Base-by-base conservation (phyloP, 1,284 basidiomycete species). In the Ceratobasidium sp. region DNA sequence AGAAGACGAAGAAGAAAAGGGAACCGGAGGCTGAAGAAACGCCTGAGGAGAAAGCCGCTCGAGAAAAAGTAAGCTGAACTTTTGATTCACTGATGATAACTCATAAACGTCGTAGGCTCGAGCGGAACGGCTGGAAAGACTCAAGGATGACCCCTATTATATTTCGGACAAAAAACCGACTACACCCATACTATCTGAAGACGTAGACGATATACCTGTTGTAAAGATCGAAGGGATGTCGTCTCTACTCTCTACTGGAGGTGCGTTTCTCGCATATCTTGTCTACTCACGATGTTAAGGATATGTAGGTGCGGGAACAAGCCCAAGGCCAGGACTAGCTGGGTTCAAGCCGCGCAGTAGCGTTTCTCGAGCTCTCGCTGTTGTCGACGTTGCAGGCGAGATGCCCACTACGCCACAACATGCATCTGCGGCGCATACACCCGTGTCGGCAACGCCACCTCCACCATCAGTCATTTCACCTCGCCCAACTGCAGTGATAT, bases 121-220 rank as follows among this genome's bases (percentile, higher is more conserved):
- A 83, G 91, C 91, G 26, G 94, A 93, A 80, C 88, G 94, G 56
- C 84, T 91, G 68, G 94, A 93, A 79, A 90, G 92, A 81, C 87
- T 91, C 80, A 89, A 89, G 68, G 93, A 95, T 80, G 95, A 97
- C 83, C 96, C 96, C 10, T 97, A 95, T 85, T 97, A 97, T 83
- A 92, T 97, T 79, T 88, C 90, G 52, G 93, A 94, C 77, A 82
- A 85, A 62, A 87, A 84, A 75, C 81, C 83, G 67, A 28, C 78
- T 15, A 78, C 74, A 9, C 44, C 74, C 17, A 38, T 56, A 13
- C 9, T 56, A 15, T 73, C 77, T 20, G 83, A 83, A 38, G 94
- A 96, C 82, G 82, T 97, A 15, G 95, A 96, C 81, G 88, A 90
- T 4, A 97, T 97, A 84, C 94, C 96, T 0, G 90, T 97, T 40